phyloP scores from a whole-genome alignment of 805 yeast genomes.

The Brettanomyces bruxellensis region DNA sequence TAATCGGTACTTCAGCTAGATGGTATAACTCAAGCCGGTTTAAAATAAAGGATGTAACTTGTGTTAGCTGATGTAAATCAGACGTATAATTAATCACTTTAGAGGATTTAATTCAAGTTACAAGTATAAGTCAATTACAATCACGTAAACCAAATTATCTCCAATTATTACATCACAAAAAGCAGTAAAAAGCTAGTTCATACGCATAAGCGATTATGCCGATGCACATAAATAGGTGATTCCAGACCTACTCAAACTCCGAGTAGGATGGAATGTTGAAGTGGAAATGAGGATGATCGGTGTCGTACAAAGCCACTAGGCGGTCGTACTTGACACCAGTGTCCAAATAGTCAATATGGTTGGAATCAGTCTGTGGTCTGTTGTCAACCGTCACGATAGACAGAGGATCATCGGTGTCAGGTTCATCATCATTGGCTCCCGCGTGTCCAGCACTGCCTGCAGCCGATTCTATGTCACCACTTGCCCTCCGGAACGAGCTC shows the following conservation, averaged over 20 bases:
- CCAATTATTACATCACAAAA: not conserved
- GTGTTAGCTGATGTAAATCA: no score
- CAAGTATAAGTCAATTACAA: no score
- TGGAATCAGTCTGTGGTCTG: not conserved
- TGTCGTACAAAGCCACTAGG: constrained; percentile 42
- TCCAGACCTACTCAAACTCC: constrained; percentile 6
- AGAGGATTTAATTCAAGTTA: no score
- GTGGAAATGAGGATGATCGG: constrained; percentile 71
- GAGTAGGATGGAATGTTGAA: constrained; percentile 57
- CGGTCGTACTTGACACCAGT: constrained; percentile 13
- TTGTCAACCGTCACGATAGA: not conserved
- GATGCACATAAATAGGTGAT: not conserved
- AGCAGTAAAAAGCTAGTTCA: not conserved
- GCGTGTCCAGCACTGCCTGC: constrained; percentile 2
- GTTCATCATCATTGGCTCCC: constrained; percentile 4
- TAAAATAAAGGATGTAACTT: no score
- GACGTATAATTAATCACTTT: no score
- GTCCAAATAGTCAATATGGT: constrained; percentile 10
- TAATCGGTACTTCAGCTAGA: no score
- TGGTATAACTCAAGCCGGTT: no score
- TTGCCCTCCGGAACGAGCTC: not conserved
- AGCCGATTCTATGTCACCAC: constrained; percentile 1
- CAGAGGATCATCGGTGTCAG: constrained; percentile 2
- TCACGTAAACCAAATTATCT: no score
- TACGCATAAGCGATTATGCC: no score